These are phyloP conservation scores for Penicillium italicum DNA, from an alignment of 2,329 filamentous ascomycete genomes.

Conservation along the genomic window DNA sequence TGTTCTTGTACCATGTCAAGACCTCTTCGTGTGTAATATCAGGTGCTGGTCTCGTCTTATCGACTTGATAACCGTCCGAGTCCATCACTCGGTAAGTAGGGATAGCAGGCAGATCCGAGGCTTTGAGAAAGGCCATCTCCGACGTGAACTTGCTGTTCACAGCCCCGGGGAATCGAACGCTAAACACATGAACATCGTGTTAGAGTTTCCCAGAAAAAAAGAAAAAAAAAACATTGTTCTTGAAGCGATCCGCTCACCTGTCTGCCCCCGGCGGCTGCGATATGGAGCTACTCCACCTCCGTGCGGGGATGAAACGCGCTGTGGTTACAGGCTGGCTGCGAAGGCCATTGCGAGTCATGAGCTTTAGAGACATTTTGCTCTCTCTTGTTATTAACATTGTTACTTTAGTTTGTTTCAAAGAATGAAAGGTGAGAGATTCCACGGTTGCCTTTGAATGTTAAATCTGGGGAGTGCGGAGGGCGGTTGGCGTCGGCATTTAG, in stretches of 20 bases:
- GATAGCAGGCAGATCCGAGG: slow-evolving; percentile 69
- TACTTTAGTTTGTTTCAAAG: background rate
- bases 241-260: slow-evolving; percentile 39
- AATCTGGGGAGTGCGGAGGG: slow-evolving; percentile 17
- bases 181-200: slow-evolving; percentile 27
- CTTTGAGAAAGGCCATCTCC: slow-evolving; percentile 70
- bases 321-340: slow-evolving; percentile 5
- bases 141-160: slow-evolving; percentile 90
- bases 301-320: slow-evolving; percentile 14
- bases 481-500: slow-evolving; percentile 30
- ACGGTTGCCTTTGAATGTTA: background rate
- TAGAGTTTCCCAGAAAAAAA: background rate
- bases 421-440: slow-evolving; percentile 1
- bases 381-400: slow-evolving; percentile 5
- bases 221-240: background rate
- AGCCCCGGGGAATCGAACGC: slow-evolving; percentile 80
- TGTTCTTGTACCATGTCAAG: slow-evolving; percentile 59
- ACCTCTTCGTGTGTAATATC: slow-evolving; percentile 63
- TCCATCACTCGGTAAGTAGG: slow-evolving; percentile 90
- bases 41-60: slow-evolving; percentile 61
- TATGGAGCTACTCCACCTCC: slow-evolving; percentile 52
- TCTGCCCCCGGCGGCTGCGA: slow-evolving; percentile 59
- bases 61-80: slow-evolving; percentile 79
- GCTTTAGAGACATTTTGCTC: slow-evolving; percentile 18
- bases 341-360: slow-evolving; percentile 12